phyloP scores from a whole-genome alignment of 139 green algal species.

The Astrephomene gubernaculifera region DNA sequence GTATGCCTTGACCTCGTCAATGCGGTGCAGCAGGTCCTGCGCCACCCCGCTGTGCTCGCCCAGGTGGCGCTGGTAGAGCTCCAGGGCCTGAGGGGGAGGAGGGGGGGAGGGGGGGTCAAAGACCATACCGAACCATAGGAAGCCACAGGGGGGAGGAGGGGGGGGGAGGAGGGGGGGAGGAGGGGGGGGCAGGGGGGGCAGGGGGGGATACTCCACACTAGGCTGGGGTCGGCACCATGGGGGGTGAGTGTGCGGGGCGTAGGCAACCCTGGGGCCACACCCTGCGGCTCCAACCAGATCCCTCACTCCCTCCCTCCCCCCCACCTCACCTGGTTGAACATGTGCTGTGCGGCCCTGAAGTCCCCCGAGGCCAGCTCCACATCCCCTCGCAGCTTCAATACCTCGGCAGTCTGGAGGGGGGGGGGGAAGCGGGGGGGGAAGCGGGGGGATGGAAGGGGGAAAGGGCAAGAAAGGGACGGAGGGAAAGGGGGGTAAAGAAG shows the following conservation, averaged over 20 bases:
- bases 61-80: slow-evolving; percentile 39
- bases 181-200: neutral
- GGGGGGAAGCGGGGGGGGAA: neutral
- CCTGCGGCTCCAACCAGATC: neutral
- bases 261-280: no score
- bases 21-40: slow-evolving; percentile 36
- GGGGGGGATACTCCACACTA: neutral
- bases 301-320: neutral
- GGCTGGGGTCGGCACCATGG: neutral
- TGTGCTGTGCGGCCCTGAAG: slow-evolving; percentile 27
- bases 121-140: no score
- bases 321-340: slow-evolving; percentile 37
- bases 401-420: slow-evolving; percentile 12
- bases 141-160: neutral
- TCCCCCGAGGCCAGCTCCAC: slow-evolving; percentile 10
- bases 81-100: slow-evolving; percentile 6
- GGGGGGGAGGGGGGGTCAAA: neutral
- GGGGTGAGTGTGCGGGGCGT: neutral
- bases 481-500: neutral
- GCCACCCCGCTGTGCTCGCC: neutral
- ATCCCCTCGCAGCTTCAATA: slow-evolving; percentile 38
- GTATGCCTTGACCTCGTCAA: slow-evolving; percentile 45
- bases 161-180: neutral
- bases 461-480: neutral
- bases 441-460: neutral